Conservation (phyloP, 1,139 yeast genomes). For the Protomyces gravidus region DNA sequence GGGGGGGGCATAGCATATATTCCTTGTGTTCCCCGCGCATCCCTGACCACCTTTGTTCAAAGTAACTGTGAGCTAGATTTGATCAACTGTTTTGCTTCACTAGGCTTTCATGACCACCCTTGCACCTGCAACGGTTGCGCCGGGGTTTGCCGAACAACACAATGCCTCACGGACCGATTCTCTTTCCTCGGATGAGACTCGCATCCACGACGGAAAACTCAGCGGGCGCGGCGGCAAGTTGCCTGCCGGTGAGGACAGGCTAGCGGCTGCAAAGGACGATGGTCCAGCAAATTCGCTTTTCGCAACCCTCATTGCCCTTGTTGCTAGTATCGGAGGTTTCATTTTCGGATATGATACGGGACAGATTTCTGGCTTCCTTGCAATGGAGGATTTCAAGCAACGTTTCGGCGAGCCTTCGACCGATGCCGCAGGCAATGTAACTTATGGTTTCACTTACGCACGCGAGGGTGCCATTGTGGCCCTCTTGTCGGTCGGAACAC, state of each 20-base stretch:
- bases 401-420: conserved; percentile 47
- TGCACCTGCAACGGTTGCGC: not conserved
- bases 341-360: conserved; percentile 60
- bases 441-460: conserved; percentile 34
- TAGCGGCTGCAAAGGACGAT: not conserved
- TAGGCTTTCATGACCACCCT: not conserved
- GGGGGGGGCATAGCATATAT: too few species aligned
- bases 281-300: not conserved
- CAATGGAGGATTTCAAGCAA: conserved; percentile 58
- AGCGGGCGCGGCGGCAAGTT: not conserved
- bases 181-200: not conserved
- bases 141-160: not conserved
- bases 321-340: conserved; percentile 14
- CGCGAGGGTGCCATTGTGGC: conserved; percentile 52
- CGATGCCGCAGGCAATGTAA: conserved; percentile 34
- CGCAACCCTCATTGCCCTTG: conserved; percentile 6
- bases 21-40: too few species aligned
- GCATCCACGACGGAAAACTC: not conserved
- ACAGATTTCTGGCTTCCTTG: conserved; percentile 71
- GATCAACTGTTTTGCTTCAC: too few species aligned
- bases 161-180: not conserved
- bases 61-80: too few species aligned
- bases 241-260: not conserved
- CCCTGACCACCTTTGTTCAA: too few species aligned
- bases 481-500: conserved; percentile 53